Evolutionary conservation across 148 eudicot genomes (phyloP), one percentile per base, ranked within the genome.

Genomic region (Rhododendron henanense): DNA sequence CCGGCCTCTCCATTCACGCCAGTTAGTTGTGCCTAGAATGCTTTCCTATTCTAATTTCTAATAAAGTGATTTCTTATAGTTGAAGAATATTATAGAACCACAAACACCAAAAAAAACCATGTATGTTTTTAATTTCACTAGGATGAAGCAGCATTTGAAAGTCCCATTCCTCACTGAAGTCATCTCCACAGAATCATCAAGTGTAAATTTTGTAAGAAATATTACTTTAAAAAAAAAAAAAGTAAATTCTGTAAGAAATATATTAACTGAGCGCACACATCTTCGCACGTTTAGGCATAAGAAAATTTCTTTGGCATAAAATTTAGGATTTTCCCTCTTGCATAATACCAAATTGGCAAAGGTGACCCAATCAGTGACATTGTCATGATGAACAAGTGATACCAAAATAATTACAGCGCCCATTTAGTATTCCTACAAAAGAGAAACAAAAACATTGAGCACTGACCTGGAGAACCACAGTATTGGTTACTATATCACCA

Each of bases 391-490:
- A 78, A 48, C 28, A 31, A 71, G 35, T 13, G 57, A n/a, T 23
- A 78, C 57, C 37, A 78, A 78, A 44, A 47, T 47, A 47, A 78
- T n/a, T 47, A 25, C 25, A 78, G 14, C 0, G 28, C 81, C 59
- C 4, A 44, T 41, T 44, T 44, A 47, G 10, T 44, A 37, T 9
- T 25, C 47, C 19, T 53, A 63, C 44, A 37, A n/a, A 51, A 39
- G 9, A 78, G 74, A 47, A 51, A 74, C 69, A 76, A 81, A 63
- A 31, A 37, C 13, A 75, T 33, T 35, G 25, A 87, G 78, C 48
- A 61, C 91, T 82, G 61, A 97, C 99, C 98, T 97, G 93, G 83
- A 97, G 95, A 88, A 91, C 91, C n/a, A 87, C 94, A 74, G 96
- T 90, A 71, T 87, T 89, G 14, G 99, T 97, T 51, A 97, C 92